Percentiles rank a stretch among this genome's conserved stretches.
Evolutionary conservation across 805 yeast species (phyloP).

Genomic region (Cyberlindnera sargentensis): DNA sequence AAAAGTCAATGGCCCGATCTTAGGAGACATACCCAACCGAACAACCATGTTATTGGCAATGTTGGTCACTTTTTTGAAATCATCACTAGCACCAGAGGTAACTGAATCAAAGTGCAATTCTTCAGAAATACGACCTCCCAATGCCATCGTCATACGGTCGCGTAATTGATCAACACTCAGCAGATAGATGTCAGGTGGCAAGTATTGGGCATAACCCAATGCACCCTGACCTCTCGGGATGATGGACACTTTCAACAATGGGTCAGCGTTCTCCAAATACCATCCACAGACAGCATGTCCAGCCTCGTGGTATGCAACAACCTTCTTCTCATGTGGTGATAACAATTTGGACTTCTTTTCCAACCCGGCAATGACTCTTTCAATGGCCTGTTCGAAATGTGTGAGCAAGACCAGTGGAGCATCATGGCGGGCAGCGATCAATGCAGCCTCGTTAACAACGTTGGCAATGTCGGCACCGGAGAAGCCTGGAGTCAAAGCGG

Average conservation of each 20-base stretch:
- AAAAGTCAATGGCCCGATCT: conserved; percentile 70
- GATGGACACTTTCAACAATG: conserved; percentile 89
- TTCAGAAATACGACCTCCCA: conserved; percentile 96
- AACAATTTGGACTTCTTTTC: conserved; percentile 84
- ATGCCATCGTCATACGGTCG: conserved; percentile 93
- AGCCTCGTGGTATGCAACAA: conserved; percentile 97
- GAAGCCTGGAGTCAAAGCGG: conserved; percentile 96
- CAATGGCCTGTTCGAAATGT: conserved; percentile 95
- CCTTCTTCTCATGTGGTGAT: conserved; percentile 76
- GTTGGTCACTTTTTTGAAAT: conserved; percentile 89
- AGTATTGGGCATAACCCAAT: conserved; percentile 93
- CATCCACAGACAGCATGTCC: conserved; percentile 99
- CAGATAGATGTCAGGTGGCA: conserved; percentile 88
- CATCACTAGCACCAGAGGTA: conserved; percentile 94
- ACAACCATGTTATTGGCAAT: conserved; percentile 94
- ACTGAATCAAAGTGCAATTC: conserved; percentile 89
- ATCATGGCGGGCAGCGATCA: conserved; percentile 87
- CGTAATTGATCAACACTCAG: conserved; percentile 68
- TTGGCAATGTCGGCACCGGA: conserved; percentile 98
- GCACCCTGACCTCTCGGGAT: conserved; percentile 98
- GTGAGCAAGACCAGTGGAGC: conserved; percentile 59
- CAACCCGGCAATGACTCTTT: conserved; percentile 93
- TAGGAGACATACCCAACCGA: conserved; percentile 82
- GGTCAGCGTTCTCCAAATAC: conserved; percentile 88
- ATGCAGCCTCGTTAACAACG: conserved; percentile 94